These are phyloP conservation scores for Coniochaeta prunicola DNA, from an alignment of 2,329 filamentous ascomycete genomes.

Conservation along the genomic window DNA sequence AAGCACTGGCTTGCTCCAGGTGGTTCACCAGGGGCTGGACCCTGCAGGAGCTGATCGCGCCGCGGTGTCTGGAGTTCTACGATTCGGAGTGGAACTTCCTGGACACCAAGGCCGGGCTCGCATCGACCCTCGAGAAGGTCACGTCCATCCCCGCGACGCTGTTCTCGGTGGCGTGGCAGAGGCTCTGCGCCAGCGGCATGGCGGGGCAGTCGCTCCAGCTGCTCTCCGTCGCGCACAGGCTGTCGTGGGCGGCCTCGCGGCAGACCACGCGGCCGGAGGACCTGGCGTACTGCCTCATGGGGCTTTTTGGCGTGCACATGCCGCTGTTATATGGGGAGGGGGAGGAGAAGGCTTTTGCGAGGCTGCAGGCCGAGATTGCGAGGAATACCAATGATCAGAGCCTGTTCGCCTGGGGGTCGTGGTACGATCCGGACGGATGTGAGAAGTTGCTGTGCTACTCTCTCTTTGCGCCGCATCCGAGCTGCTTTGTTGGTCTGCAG, in stretches of 20 bases:
- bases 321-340: constrained; percentile 1
- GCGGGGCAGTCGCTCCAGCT: constrained; percentile 7
- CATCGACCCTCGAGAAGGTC: constrained; percentile 8
- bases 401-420: constrained; percentile 15
- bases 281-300: neutral
- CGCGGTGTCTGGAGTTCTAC: constrained; percentile 14
- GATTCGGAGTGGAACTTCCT: constrained; percentile 10
- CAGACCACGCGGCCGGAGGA: neutral
- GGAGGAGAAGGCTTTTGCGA: neutral
- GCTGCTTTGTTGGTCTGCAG: constrained; percentile 1
- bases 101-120: constrained; percentile 14
- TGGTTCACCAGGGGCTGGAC: constrained; percentile 8
- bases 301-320: neutral
- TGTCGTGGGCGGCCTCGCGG: neutral
- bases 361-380: neutral
- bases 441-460: constrained; percentile 4
- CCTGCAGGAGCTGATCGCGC: constrained; percentile 14
- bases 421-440: neutral
- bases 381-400: constrained; percentile 14
- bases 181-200: constrained; percentile 7
- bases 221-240: constrained; percentile 8
- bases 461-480: neutral
- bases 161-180: constrained; percentile 5
- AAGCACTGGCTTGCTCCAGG: neutral
- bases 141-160: constrained; percentile 11